phyloP scores from a whole-genome alignment of 371 early-diverging fungal genomes.

The Zopfochytrium polystomum region DNA sequence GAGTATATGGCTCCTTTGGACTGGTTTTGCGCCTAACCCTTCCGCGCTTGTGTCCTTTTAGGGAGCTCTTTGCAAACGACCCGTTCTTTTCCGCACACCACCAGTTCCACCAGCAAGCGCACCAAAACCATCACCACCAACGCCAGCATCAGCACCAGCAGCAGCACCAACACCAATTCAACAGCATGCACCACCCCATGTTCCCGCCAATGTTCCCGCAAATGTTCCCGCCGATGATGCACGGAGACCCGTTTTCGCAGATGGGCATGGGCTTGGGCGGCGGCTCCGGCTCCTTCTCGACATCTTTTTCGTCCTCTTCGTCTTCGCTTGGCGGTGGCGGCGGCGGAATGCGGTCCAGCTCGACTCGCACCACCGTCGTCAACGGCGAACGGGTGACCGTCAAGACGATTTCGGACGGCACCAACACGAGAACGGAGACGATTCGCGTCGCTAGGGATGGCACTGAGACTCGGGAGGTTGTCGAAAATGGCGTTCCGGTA shows the following conservation, averaged over 20 bases:
- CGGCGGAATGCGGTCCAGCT: constrained; percentile 22
- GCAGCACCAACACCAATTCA: background rate
- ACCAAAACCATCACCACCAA: constrained; percentile 11
- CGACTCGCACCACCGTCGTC: constrained; percentile 25
- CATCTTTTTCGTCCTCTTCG: constrained; percentile 1
- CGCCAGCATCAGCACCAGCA: too few species aligned
- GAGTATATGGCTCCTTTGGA: background rate
- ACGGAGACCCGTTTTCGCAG: constrained; percentile 5
- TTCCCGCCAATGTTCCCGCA: constrained; percentile 10
- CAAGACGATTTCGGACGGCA: constrained; percentile 22
- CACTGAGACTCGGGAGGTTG: constrained; percentile 23
- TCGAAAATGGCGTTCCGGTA: constrained; percentile 26
- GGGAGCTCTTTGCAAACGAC: constrained; percentile 11
- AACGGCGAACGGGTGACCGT: constrained; percentile 33
- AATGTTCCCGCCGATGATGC: constrained; percentile 7
- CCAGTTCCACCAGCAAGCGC: background rate
- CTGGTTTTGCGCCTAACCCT: background rate
- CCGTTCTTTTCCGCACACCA: constrained; percentile 6
- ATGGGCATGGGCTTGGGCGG: background rate
- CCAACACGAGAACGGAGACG: constrained; percentile 23
- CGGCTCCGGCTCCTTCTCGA: constrained; percentile 8
- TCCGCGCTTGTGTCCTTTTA: constrained; percentile 8
- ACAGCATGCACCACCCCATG: constrained; percentile 4
- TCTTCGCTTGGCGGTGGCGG: constrained; percentile 7
- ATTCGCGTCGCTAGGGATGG: constrained; percentile 29